Evolutionary conservation across 1,284 basidiomycete species (phyloP), one percentile per base, ranked within the genome.

Genomic region (Moesziomyces sp.): DNA sequence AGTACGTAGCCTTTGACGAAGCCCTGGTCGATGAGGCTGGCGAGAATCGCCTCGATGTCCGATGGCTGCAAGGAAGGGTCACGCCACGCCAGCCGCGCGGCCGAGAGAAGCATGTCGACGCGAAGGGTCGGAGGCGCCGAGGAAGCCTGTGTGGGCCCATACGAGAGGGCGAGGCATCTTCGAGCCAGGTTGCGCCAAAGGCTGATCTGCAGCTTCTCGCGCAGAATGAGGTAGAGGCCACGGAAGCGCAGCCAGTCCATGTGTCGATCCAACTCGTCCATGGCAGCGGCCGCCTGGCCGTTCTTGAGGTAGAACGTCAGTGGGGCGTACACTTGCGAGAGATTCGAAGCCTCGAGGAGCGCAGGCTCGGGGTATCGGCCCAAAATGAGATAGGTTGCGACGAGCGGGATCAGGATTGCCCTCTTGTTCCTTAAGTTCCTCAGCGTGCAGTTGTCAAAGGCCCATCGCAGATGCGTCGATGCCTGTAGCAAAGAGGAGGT

Each of bases 1-100:
- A 84, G 61, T 14, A 85, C 84, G 75, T 86, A 86, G 3, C 83
- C 85, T 56, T 86, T 86, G 58, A 85, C 58, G 64, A 84, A 84
- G 38, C 85, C 85, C 76, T 85, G 85, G 48, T 86, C 86, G 59
- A 86, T 80, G 44, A 86, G 63, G 35, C 82, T 83, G 2, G 80
- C 82, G 13, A 81, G 75, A 61, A 86, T 81, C 26, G 81, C 80
- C 57, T 86, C 85, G 40, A 86, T 70, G 53, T 86, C 86, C 42
- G 84, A 83, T 13, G 78, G 19, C 47, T 83, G 78, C 26, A 86
- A 67, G 4, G 69, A 47, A 9, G 58, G 18, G 30, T 85, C 83
- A 13, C 64, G 61, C 77, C 85, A 86, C 5, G 83, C 80, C 13
- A 83, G 24, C 10, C 76, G 74, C 2, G 85, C 85, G 5, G 84